Conservation (phyloP, 257 asterid genomes). For the Capsicum chinense region DNA sequence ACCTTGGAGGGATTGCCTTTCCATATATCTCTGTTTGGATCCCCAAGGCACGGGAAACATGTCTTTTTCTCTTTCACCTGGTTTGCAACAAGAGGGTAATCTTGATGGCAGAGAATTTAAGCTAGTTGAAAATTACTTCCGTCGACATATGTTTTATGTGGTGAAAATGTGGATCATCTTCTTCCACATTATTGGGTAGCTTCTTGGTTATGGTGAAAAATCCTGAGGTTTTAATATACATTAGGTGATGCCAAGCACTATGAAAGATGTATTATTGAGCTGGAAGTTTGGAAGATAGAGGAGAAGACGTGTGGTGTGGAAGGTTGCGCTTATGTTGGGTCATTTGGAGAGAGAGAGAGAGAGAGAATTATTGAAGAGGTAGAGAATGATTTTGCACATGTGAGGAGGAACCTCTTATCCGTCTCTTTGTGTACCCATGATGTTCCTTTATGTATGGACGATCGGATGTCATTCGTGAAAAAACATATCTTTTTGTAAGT, state of each 20-base stretch:
- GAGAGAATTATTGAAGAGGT: neutral
- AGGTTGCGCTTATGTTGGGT: neutral
- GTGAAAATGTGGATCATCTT: neutral
- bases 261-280: neutral
- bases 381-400: neutral
- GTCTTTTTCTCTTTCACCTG: neutral
- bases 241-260: neutral
- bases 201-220: neutral
- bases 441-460: slow-evolving; percentile 4
- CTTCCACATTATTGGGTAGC: neutral
- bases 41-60: neutral
- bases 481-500: neutral
- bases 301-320: neutral
- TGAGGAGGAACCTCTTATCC: neutral
- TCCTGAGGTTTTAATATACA: neutral
- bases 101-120: neutral
- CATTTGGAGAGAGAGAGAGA: neutral
- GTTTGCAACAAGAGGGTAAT: neutral
- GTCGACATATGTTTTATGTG: neutral
- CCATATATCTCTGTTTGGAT: neutral
- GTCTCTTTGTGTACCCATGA: neutral
- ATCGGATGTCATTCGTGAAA: neutral
- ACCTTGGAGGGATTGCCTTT: slow-evolving; percentile 21
- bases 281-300: neutral
- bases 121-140: neutral